Evolutionary conservation across 352 stramenopile genomes (phyloP), one percentile per base, ranked within the genome.

Genomic region (Phytophthora cryptogea): DNA sequence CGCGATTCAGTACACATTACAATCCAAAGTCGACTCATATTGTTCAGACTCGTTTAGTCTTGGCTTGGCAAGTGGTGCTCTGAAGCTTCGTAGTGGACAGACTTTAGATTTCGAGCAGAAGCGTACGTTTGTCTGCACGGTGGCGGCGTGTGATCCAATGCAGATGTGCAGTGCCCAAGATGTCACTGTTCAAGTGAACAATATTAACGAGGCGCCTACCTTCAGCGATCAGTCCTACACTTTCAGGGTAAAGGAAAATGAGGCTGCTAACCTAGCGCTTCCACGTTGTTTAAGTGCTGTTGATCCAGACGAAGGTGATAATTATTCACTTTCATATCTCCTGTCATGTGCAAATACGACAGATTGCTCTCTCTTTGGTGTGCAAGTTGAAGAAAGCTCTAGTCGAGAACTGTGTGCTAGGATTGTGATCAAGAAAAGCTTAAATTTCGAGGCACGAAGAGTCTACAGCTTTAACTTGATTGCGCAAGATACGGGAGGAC

Each of bases 41-140:
- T 89, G 79, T 59, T 60, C 54, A 10, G 75, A 89, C 45, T 74
- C 64, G 2, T 86, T 89, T 40, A 67, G n/a, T 11, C 62, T 89
- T 20, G 51, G 56, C 8, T 8, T 68, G 3, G 49, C 35, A 1
- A 53, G 54, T 10, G 76, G 76, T 1, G 53, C 60, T 23, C 50
- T 89, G 1, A 67, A 44, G 6, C 57, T 86, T 41, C 66, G 72
- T 8, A 41, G 0, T 14, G 67, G 65, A 0, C 58, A 61, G 11
- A 48, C 42, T 0, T 30, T 89, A 6, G 66, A 89, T 61, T 86
- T 69, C 28, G 79, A 89, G 42, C 26, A 54, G 8, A 59, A 69
- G 36, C 61, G 54, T 16, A 56, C 50, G 0, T 89, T 72, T 20
- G 49, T 73, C 35, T 89, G 79, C 52, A 89, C 79, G 2, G 48